These are phyloP conservation scores for Verticillium klebahnii DNA, from an alignment of 2,329 filamentous ascomycete genomes.

Conservation along the genomic window DNA sequence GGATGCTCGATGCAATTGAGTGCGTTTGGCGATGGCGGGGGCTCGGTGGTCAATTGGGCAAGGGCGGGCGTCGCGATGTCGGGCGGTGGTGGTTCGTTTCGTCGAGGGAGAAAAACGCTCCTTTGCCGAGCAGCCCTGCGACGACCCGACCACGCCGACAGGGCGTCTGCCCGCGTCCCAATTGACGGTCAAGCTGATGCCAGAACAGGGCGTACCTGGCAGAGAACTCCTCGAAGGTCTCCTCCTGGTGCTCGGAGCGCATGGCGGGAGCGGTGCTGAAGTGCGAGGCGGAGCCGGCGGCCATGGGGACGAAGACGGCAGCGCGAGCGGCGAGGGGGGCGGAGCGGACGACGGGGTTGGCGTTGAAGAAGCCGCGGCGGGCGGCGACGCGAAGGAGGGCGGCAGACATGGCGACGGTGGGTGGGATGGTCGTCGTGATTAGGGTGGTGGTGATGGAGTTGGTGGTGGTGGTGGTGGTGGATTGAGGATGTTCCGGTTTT, in stretches of 20 bases:
- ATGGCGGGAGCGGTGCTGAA: slow-evolving; percentile 61
- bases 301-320: slow-evolving; percentile 44
- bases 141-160: neutral
- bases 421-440: slow-evolving; percentile 17
- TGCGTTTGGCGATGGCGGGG: neutral
- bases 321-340: slow-evolving; percentile 51
- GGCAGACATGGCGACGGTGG: slow-evolving; percentile 54
- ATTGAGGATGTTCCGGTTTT: slow-evolving; percentile 7
- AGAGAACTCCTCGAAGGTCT: slow-evolving; percentile 98
- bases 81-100: neutral
- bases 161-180: neutral
- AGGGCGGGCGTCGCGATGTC: neutral
- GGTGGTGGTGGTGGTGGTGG: slow-evolving; percentile 1
- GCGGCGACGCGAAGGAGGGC: slow-evolving; percentile 65
- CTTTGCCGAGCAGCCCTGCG: neutral
- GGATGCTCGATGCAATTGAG: neutral
- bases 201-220: slow-evolving; percentile 65
- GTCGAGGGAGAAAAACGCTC: neutral
- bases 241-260: slow-evolving; percentile 71
- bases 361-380: slow-evolving; percentile 67
- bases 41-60: neutral
- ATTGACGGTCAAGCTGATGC: neutral
- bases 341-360: slow-evolving; percentile 54
- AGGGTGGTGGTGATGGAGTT: slow-evolving; percentile 8
- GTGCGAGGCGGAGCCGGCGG: slow-evolving; percentile 43